Evolutionary conservation across 2,329 filamentous ascomycete species (phyloP).

Genomic region (Sporothrix sp.): DNA sequence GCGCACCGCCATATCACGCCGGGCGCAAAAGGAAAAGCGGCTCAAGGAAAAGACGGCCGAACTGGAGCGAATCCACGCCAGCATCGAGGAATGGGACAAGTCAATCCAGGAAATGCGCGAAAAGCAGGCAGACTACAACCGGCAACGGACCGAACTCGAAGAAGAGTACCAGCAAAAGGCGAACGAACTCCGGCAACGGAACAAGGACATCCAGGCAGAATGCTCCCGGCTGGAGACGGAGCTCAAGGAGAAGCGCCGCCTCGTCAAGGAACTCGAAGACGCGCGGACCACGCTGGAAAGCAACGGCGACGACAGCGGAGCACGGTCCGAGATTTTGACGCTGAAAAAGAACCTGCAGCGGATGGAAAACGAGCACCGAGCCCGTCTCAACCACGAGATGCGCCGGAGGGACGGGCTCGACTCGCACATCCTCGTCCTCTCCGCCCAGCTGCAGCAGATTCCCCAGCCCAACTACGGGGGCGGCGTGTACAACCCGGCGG

Average conservation of each 20-base stretch:
- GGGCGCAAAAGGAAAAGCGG: conserved; percentile 64
- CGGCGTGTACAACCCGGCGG: conserved; percentile 28
- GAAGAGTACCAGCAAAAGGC: conserved; percentile 42
- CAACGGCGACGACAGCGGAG: conserved; percentile 50
- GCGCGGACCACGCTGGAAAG: conserved; percentile 54
- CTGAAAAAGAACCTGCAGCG: conserved; percentile 48
- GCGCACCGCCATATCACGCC: conserved; percentile 67
- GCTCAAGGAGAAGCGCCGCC: conserved; percentile 58
- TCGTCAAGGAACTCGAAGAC: conserved; percentile 65
- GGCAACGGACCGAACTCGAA: conserved; percentile 42
- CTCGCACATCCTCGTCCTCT: conserved; percentile 36
- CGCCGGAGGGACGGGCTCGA: conserved; percentile 38
- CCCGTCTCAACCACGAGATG: conserved; percentile 37
- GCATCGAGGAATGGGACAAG: conserved; percentile 57
- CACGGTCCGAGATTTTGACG: conserved; percentile 40
- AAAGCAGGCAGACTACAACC: conserved; percentile 44
- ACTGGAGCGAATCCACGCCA: conserved; percentile 59
- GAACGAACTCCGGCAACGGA: conserved; percentile 44
- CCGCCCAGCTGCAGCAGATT: conserved; percentile 35
- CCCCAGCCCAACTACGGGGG: conserved; percentile 22
- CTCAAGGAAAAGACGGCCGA: conserved; percentile 61
- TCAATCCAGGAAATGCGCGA: conserved; percentile 51
- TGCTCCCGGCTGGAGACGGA: conserved; percentile 59
- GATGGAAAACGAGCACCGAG: conserved; percentile 43
- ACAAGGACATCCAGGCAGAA: conserved; percentile 53